Evolutionary conservation across 768 basidiomycete species (phyloP).

Genomic region (Coprinellus micaceus): DNA sequence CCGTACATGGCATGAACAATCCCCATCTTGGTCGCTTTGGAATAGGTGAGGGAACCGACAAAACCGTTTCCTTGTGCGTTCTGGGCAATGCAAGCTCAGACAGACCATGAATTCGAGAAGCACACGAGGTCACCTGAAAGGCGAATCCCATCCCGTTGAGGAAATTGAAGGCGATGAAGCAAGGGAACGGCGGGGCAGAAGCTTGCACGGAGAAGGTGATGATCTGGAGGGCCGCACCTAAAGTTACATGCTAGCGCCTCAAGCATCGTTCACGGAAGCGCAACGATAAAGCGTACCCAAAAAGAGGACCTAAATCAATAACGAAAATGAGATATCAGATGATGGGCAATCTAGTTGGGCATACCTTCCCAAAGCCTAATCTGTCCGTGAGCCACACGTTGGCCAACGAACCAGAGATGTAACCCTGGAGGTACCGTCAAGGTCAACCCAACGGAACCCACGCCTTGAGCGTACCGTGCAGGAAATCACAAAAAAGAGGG

Average conservation of each 20-base stretch:
- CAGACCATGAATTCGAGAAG: too few relatives aligned
- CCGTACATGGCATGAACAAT: conserved; percentile 66
- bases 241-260: too few relatives aligned
- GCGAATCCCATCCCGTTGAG: conserved; percentile 43
- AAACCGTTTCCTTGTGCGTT: conserved; percentile 73
- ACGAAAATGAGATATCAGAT: conserved; percentile 4
- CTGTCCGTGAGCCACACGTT: conserved; percentile 37
- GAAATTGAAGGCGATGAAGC: conserved; percentile 46
- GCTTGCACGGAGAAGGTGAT: conserved; percentile 52
- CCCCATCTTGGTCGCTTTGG: conserved; percentile 64
- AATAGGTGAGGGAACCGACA: conserved; percentile 55
- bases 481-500: conserved; percentile 51
- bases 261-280: too few relatives aligned
- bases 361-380: conserved; percentile 43
- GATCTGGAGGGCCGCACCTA: conserved; percentile 51
- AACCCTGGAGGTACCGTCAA: conserved; percentile 30
- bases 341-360: too few relatives aligned
- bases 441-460: neutral
- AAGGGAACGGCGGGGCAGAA: conserved; percentile 60
- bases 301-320: conserved; percentile 9
- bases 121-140: conserved; percentile 35
- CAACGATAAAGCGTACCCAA: too few relatives aligned
- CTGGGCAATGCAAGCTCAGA: conserved; percentile 34
- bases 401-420: conserved; percentile 33
- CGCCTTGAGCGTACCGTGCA: conserved; percentile 30